A percentile compares a stretch with the other conserved stretches of the same genome.
Conservation (phyloP, 2,329 filamentous ascomycete species). For the Fusarium stilboides region DNA sequence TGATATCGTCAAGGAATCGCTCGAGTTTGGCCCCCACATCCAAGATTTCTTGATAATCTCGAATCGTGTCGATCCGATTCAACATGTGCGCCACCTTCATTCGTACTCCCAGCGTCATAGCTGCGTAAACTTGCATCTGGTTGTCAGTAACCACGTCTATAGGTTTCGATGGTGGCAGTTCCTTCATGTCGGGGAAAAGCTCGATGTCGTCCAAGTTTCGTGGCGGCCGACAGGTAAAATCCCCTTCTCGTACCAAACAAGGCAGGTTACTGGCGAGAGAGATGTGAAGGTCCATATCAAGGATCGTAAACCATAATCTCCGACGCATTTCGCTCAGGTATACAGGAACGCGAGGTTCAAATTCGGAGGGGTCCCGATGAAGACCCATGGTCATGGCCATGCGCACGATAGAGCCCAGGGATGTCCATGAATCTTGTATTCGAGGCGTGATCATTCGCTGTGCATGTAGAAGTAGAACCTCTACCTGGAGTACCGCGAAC, state of each 20-base stretch:
- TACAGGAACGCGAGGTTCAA: conserved; percentile 62
- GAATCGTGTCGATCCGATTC: conserved; percentile 66
- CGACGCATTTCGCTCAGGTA: conserved; percentile 69
- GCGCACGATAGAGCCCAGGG: conserved; percentile 69
- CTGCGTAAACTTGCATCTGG: conserved; percentile 69
- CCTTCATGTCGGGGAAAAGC: conserved; percentile 63
- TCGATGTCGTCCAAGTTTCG: conserved; percentile 69
- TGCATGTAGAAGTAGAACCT: conserved; percentile 68
- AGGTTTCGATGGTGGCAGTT: conserved; percentile 64
- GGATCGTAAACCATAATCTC: conserved; percentile 70
- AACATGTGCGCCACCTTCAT: conserved; percentile 67
- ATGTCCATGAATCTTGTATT: conserved; percentile 68
- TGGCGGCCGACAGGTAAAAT: conserved; percentile 68
- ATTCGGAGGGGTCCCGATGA: conserved; percentile 70
- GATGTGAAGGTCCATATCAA: conserved; percentile 70
- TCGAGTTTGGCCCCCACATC: conserved; percentile 69
- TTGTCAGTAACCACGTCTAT: conserved; percentile 68
- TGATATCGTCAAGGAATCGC: conserved; percentile 68
- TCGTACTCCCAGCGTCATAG: conserved; percentile 64
- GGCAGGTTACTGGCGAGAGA: conserved; percentile 68
- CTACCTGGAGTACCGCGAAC: conserved; percentile 67
- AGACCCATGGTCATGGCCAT: conserved; percentile 74
- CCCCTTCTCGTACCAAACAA: conserved; percentile 65
- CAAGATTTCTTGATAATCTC: conserved; percentile 68
- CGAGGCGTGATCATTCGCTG: conserved; percentile 67